Base-by-base conservation (phyloP, 2,329 filamentous ascomycete genomes). In the Penicillium italicum region DNA sequence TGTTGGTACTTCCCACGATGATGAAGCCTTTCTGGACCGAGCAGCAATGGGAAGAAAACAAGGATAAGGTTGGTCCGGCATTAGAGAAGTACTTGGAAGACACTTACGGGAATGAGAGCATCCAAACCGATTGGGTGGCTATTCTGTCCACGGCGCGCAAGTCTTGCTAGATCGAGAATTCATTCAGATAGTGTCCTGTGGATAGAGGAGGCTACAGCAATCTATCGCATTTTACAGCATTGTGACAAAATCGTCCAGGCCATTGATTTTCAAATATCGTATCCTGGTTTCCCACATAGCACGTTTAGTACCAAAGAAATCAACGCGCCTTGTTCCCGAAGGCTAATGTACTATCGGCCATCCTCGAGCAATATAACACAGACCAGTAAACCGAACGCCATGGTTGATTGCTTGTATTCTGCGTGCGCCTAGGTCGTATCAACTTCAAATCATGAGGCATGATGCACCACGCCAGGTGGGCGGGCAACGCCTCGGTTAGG, bases 401-500 rank as follows among this genome's bases (percentile, higher is more conserved):
- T 63, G 68, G 62, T 63, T 65, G 65, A 66, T 63, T 62, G 57
- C 57, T 59, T 60, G 53, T 62, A 60, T 51, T 53, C 53, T 63
- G 47, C 59, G 40, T 55, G 40, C 40, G 30, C 57, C 42, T 53
- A 30, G 22, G 22, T 28, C 51, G 18, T 46, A 49, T 50, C 24
- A 55, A 51, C 48, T 31, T 57, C 48, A 62, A 53, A 52, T 69
- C 64, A 74, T 70, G 72, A 74, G 58, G 67, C 66, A 45, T 72
- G 71, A 42, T 68, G 72, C 20, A 74, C 65, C 43, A 74, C 74
- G 30, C 67, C 67, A 53, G 72, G 69, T 48, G 68, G 56, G 30
- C 73, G 72, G 45, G 67, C 62, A 38, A 74, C 62, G 28, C 63
- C 66, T 28, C 75, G 66, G 49, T 69, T 72, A 31, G 72, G 71